Percentiles rank a stretch among this genome's conserved stretches.
Evolutionary conservation across 2,329 filamentous ascomycete genomes (phyloP).

Genomic region (Ambrosiella beaveri): DNA sequence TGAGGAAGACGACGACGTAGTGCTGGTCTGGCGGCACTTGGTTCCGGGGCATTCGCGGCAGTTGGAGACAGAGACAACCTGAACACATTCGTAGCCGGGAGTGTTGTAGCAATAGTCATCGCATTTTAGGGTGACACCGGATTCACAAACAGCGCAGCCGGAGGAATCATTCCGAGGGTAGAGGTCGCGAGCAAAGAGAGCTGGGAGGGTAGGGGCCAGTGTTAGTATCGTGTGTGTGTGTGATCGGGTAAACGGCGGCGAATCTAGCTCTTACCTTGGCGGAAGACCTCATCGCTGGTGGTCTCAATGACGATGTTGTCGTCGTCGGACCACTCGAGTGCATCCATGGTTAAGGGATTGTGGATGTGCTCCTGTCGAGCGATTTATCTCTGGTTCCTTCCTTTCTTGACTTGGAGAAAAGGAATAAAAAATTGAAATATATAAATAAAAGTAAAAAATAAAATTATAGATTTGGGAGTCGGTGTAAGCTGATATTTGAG

Average conservation of each 20-base stretch:
- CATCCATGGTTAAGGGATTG: background rate
- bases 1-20: conserved; percentile 1
- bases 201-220: background rate
- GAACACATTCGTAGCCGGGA: conserved; percentile 13
- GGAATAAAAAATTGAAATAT: no score
- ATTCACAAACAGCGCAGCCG: conserved; percentile 13
- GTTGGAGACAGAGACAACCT: conserved; percentile 14
- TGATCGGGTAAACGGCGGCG: background rate
- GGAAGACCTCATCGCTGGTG: conserved; percentile 13
- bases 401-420: no score
- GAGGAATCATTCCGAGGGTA: conserved; percentile 13
- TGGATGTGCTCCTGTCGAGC: no score
- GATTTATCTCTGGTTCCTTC: no score
- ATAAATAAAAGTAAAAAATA: no score
- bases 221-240: background rate
- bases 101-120: conserved; percentile 13
- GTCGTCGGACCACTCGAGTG: background rate
- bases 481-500: no score
- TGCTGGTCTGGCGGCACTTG: conserved; percentile 11
- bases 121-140: conserved; percentile 13
- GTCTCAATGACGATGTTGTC: conserved; percentile 14
- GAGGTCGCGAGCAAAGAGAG: conserved; percentile 13
- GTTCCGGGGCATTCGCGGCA: conserved; percentile 14
- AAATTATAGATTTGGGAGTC: no score
- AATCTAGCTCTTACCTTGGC: conserved; percentile 12